Evolutionary conservation across 768 basidiomycete genomes (phyloP).

Genomic region (Cystobasidium onofrii): DNA sequence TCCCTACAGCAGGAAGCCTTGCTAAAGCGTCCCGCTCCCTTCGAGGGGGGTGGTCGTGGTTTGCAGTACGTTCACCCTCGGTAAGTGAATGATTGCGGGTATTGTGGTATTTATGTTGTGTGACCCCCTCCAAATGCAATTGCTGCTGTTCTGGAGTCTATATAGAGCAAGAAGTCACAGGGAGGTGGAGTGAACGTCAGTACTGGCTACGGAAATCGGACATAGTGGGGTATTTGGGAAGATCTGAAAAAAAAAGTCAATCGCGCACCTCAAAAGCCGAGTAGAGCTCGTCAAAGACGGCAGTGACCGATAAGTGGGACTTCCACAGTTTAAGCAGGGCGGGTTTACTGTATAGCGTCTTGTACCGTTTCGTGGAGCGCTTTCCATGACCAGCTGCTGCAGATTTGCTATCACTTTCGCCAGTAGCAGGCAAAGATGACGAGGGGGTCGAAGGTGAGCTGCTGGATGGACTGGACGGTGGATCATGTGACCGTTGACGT

Average conservation of each 20-base stretch:
- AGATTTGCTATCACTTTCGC: neutral
- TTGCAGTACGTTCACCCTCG: neutral
- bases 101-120: neutral
- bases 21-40: neutral
- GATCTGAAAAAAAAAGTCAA: neutral
- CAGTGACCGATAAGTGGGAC: neutral
- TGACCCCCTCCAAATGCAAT: neutral
- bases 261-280: conserved; percentile 13
- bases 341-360: conserved; percentile 1
- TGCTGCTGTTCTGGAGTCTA: conserved; percentile 12
- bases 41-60: neutral
- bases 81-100: neutral
- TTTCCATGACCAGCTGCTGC: neutral
- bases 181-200: no score
- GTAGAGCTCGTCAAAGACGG: conserved; percentile 12
- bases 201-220: neutral
- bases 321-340: conserved; percentile 7
- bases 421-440: neutral
- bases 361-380: neutral
- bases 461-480: neutral
- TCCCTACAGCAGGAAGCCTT: neutral
- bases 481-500: neutral
- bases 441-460: neutral
- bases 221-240: neutral
- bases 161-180: no score